Base-by-base conservation (phyloP, 1,139 yeast species). In the Suhomyces choctaworum region DNA sequence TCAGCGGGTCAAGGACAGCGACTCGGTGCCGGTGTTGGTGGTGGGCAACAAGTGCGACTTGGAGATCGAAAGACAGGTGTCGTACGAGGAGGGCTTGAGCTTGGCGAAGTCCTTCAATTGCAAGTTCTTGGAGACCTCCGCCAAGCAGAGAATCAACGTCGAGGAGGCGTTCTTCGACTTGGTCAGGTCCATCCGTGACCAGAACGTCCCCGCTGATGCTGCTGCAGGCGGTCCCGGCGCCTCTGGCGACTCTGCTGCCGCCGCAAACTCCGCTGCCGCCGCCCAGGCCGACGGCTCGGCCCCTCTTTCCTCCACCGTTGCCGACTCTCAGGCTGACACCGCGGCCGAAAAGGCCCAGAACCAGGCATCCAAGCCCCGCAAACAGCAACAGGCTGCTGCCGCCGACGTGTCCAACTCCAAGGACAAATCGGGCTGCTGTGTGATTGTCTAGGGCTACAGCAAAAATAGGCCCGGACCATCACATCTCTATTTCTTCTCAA, bases 71-170 rank as follows among this genome's bases (percentile, higher is more conserved):
- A 76, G 97, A 56, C 85, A 81, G 51, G 85, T 89, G 8, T 70
- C 88, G 35, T 83, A 78, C 46, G 92, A 84, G 48, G 95, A 87
- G 55, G 97, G 96, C 28, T 73, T 78, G 46, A 77, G 75, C 31
- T 76, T 90, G 58, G 94, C 96, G 28, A 78, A 76, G 51, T 74
- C 76, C 41, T 84, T 78, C 63, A 73, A 78, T 47, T 85, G 95
- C 45, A 84, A 86, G 27, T 94, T 90, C 56, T 73, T 89, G 52
- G 98, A 92, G 63, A 87, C 97, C 3, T 81, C 92, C 36, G 98
- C 98, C 22, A 89, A 92, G 67, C 90, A 84, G 57, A 80, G 95
- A 48, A 80, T 88, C 58, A 90, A 92, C 52, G 97, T 94, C 35
- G 97, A 92, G 58, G 95, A 88, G 52, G 88, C 95, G 2, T 92